These are phyloP conservation scores for Tardiomyces depauwii DNA, from an alignment of 1,139 yeast genomes.

Conservation along the genomic window DNA sequence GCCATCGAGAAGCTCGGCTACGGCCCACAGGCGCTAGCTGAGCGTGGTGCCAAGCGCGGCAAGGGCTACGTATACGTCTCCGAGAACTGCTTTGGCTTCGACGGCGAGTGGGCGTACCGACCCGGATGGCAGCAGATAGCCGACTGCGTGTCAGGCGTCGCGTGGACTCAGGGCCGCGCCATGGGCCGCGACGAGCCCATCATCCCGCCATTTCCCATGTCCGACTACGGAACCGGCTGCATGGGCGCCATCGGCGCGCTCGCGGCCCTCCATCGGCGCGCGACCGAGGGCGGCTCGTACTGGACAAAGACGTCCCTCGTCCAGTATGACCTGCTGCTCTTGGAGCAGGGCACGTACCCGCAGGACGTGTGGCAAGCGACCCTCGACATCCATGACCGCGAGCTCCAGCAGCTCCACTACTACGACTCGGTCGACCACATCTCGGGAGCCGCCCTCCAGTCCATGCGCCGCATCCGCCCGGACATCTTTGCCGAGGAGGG, in stretches of 20 bases:
- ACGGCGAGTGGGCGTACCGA: conserved; percentile 24
- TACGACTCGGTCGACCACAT: conserved; percentile 26
- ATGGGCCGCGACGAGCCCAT: conserved; percentile 26
- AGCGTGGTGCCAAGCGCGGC: conserved; percentile 20
- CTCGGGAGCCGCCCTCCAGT: conserved; percentile 20
- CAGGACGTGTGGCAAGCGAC: conserved; percentile 19
- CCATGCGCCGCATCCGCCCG: conserved; percentile 18
- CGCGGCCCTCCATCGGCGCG: conserved; percentile 22
- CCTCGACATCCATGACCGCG: conserved; percentile 12
- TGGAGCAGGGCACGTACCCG: conserved; percentile 23
- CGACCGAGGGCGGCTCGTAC: conserved; percentile 24
- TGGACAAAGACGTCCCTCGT: conserved; percentile 26
- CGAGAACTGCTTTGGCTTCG: conserved; percentile 28
- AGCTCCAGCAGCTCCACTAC: conserved; percentile 17
- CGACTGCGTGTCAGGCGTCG: conserved; percentile 27
- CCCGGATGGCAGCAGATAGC: conserved; percentile 32
- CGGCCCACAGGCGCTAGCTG: conserved; percentile 19
- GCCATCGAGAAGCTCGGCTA: conserved; percentile 25
- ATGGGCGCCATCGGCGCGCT: conserved; percentile 26
- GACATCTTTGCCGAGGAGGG: conserved; percentile 12
- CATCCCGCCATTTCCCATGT: conserved; percentile 29
- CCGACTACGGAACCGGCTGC: conserved; percentile 29
- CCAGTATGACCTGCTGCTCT: conserved; percentile 25
- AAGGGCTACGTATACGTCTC: conserved; percentile 27
- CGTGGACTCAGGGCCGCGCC: conserved; percentile 26